Evolutionary conservation across 1,139 yeast genomes (phyloP).

Genomic region (Magnusiomyces tetraspermus): DNA sequence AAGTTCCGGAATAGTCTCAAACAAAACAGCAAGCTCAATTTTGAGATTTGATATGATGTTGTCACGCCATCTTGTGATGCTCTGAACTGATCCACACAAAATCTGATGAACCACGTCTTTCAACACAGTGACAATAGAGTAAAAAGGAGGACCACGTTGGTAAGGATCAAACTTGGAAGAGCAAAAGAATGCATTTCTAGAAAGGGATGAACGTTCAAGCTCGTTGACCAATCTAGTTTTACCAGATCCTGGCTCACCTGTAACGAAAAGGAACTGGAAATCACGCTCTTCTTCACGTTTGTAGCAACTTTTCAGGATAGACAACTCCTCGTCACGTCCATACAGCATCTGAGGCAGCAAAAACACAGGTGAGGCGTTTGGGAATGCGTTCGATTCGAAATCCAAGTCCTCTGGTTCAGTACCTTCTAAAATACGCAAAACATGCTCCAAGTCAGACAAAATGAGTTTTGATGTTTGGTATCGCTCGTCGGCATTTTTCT

Average conservation of each 20-base stretch:
- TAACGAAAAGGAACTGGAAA: slow-evolving; percentile 33
- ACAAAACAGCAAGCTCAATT: slow-evolving; percentile 39
- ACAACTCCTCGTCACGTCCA: slow-evolving; percentile 35
- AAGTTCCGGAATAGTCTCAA: slow-evolving; percentile 41
- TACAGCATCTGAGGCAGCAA: slow-evolving; percentile 31
- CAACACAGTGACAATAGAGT: slow-evolving; percentile 34
- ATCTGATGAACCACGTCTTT: slow-evolving; percentile 39
- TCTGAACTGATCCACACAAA: slow-evolving; percentile 35
- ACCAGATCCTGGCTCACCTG: slow-evolving; percentile 44
- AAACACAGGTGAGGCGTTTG: slow-evolving; percentile 23
- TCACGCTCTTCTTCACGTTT: slow-evolving; percentile 23
- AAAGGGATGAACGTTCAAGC: slow-evolving; percentile 34
- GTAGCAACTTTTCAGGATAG: slow-evolving; percentile 27
- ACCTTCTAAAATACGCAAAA: slow-evolving; percentile 19
- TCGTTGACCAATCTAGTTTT: slow-evolving; percentile 41
- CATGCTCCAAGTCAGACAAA: slow-evolving; percentile 34
- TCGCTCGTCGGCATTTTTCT: slow-evolving; percentile 39
- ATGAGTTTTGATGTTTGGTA: slow-evolving; percentile 36
- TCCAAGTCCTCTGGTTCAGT: slow-evolving; percentile 18
- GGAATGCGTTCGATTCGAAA: slow-evolving; percentile 20
- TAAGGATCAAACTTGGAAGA: slow-evolving; percentile 38
- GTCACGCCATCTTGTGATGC: slow-evolving; percentile 39
- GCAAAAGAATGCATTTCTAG: slow-evolving; percentile 36
- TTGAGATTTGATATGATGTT: slow-evolving; percentile 36
- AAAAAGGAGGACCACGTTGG: slow-evolving; percentile 31